Percentiles rank a stretch among this genome's conserved stretches.
phyloP scores from a whole-genome alignment of 2,329 filamentous ascomycete species.

The Fusarium nematophilum region DNA sequence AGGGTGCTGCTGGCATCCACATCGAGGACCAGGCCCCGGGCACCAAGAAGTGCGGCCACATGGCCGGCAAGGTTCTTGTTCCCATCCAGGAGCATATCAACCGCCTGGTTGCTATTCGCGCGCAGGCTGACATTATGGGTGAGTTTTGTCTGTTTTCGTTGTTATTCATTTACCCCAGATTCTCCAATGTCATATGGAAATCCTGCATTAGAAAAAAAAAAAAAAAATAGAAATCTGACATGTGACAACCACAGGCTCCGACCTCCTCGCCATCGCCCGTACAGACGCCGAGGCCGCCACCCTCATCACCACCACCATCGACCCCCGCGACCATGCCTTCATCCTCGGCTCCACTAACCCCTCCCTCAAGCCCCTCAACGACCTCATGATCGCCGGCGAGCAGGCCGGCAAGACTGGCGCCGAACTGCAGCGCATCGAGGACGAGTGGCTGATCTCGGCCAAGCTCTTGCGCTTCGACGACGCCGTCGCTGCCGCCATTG shows the following conservation, averaged over 20 bases:
- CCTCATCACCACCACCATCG: conserved; percentile 95
- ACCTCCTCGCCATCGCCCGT: conserved; percentile 90
- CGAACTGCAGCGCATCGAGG: conserved; percentile 90
- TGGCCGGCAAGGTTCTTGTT: conserved; percentile 98
- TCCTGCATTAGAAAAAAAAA: too few relatives aligned
- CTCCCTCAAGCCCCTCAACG: conserved; percentile 82
- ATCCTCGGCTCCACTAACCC: conserved; percentile 92
- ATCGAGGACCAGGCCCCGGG: conserved; percentile 98
- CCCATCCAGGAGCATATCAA: conserved; percentile 99
- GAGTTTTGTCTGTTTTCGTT: too few relatives aligned
- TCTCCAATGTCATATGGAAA: conserved; percentile 28
- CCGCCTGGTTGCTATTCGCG: conserved; percentile 93
- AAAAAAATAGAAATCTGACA: conserved; percentile 34
- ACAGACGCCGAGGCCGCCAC: conserved; percentile 98
- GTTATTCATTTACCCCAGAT: conserved; percentile 6
- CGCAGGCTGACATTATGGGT: conserved; percentile 99
- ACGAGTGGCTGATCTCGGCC: conserved; percentile 84
- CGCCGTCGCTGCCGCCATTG: conserved; percentile 85
- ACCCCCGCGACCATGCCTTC: conserved; percentile 94
- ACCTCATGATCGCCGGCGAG: conserved; percentile 91
- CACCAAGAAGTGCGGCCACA: conserved; percentile 99
- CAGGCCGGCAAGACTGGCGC: conserved; percentile 81
- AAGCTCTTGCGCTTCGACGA: conserved; percentile 90
- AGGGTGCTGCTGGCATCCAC: conserved; percentile 96
- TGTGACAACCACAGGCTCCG: conserved; percentile 65